These are phyloP conservation scores for Umbelopsis sp. DNA, from an alignment of 371 early-diverging fungal genomes.

Conservation along the genomic window DNA sequence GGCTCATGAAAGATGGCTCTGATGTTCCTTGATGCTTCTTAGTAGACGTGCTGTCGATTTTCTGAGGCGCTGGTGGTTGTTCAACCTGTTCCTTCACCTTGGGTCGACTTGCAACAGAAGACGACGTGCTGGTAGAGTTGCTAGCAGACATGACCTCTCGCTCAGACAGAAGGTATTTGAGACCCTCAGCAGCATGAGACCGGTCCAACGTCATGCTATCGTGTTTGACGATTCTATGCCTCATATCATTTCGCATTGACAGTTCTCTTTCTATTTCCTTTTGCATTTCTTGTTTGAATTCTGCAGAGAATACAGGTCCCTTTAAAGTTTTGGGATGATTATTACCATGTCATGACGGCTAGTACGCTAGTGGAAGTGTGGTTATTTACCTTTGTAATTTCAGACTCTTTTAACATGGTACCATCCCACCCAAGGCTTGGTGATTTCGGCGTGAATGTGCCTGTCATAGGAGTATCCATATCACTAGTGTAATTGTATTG, in stretches of 20 bases:
- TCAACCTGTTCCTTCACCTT: conserved; percentile 23
- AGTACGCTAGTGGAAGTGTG: background rate
- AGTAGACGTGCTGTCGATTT: background rate
- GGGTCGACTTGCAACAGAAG: conserved; percentile 24
- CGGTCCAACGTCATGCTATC: conserved; percentile 41
- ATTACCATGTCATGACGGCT: background rate
- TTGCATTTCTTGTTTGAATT: conserved; percentile 58
- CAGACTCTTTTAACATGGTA: conserved; percentile 35
- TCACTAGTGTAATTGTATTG: conserved; percentile 22
- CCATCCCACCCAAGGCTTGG: background rate
- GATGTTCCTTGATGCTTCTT: background rate
- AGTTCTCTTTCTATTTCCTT: conserved; percentile 57
- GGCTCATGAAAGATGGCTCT: conserved; percentile 15
- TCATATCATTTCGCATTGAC: conserved; percentile 45
- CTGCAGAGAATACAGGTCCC: conserved; percentile 58
- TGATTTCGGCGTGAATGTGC: conserved; percentile 9
- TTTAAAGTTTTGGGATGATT: conserved; percentile 20
- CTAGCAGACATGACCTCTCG: conserved; percentile 38
- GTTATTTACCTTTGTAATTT: conserved; percentile 49
- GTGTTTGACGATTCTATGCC: conserved; percentile 51
- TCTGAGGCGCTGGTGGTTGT: background rate
- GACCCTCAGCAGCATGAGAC: conserved; percentile 50
- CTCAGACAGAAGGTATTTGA: conserved; percentile 53
- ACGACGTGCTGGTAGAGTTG: conserved; percentile 34
- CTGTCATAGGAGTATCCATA: conserved; percentile 8